phyloP scores from a whole-genome alignment of 1,139 yeast species.

The Saccharomyces hybrid region DNA sequence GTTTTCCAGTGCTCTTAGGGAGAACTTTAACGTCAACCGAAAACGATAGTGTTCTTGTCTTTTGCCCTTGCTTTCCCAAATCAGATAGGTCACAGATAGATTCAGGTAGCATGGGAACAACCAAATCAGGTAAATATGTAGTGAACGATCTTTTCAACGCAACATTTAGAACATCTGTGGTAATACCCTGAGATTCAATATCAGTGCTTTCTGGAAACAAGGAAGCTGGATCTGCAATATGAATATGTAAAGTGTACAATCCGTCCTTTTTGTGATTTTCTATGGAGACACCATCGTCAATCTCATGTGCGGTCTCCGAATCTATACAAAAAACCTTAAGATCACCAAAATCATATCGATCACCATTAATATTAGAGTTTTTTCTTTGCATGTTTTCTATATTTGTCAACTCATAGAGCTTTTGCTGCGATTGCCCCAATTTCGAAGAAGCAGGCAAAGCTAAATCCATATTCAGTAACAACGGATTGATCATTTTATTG shows the following conservation, averaged over 20 bases:
- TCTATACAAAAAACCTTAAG: constrained; percentile 79
- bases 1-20: constrained; percentile 23
- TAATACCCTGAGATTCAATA: constrained; percentile 28
- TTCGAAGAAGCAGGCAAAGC: constrained; percentile 15
- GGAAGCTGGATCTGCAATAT: constrained; percentile 85
- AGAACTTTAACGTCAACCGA: constrained; percentile 33
- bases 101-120: constrained; percentile 66
- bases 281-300: constrained; percentile 87
- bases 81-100: constrained; percentile 48
- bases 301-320: constrained; percentile 72
- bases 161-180: constrained; percentile 44
- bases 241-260: constrained; percentile 49
- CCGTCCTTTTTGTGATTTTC: constrained; percentile 31
- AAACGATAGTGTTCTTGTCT: constrained; percentile 46
- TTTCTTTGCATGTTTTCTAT: constrained; percentile 5
- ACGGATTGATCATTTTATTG: constrained; percentile 9
- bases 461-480: constrained; percentile 19
- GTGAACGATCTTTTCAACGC: constrained; percentile 63
- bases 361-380: constrained; percentile 36
- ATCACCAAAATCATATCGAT: constrained; percentile 39
- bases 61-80: constrained; percentile 42
- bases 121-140: constrained; percentile 63
- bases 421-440: constrained; percentile 9
- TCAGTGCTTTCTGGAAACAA: constrained; percentile 32
- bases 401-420: constrained; percentile 23